Evolutionary conservation across 768 basidiomycete genomes (phyloP), one percentile per base, ranked within the genome.

Genomic region (Fomitopsis pulvina): DNA sequence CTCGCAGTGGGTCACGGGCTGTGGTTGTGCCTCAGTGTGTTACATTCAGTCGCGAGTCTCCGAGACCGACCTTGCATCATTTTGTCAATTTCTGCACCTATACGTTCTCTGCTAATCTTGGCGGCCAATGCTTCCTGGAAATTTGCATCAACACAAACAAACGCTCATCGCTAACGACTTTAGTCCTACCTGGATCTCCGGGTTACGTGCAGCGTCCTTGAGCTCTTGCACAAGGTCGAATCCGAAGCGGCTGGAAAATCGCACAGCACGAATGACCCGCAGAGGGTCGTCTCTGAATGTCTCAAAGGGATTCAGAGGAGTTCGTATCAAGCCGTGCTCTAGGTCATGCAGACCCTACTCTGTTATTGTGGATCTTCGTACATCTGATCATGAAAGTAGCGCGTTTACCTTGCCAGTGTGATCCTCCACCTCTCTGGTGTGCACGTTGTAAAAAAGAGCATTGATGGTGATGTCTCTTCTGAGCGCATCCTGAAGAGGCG

Each of bases 251-350:
- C 90, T 90, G 0, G 95, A 87, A 65, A 99, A 99, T 50, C 96
- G 74, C 21, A 98, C 67, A 55, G 91, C 92, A 30, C 96, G 79
- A 21, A 98, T 66, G n/a, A 98, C 81, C 12, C 96, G 83, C 11
- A 99, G 69, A 5, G 96, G 96, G 66, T 99, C 96, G 59, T 99
- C 96, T 22, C 79, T 68, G 60, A 98, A 98, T 2, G 96, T 99
- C 63, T 92, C 80, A 56, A 71, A 64, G 1, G 96, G 92, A 3
- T 89, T 74, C 20, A 98, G 68, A 1, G 96, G 96, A 0, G 96
- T 98, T 14, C 96, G 79, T 43, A 97, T 84, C 37, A 85, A 71
- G 2, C 90, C 87, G 37, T 78, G 67, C 27, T 74, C 77, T 3
- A 99, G 72, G 66, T 99, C 96, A n/a, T 80, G 69, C 32, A 97